Conservation (phyloP, 1,284 basidiomycete genomes). For the Pascua sp. region DNA sequence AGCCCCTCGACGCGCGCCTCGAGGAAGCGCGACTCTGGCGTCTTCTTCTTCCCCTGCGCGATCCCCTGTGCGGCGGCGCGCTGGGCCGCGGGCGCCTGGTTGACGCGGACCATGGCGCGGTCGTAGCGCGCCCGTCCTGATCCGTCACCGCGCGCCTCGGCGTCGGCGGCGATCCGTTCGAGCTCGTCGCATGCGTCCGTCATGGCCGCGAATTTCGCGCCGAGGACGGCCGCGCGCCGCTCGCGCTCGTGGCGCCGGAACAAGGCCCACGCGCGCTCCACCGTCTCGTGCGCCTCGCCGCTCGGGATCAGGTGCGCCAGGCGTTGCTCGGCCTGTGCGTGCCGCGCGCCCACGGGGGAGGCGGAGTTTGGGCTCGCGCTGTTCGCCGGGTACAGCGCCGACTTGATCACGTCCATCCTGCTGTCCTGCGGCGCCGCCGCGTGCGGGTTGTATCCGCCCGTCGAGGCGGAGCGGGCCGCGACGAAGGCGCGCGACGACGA, state of each 20-base stretch:
- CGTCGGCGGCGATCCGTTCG: slow-evolving; percentile 49
- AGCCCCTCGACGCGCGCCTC: slow-evolving; percentile 75
- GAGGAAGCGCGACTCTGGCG: slow-evolving; percentile 61
- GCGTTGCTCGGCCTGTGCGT: slow-evolving; percentile 66
- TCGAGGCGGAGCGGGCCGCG: neutral
- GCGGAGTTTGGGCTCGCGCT: slow-evolving; percentile 45
- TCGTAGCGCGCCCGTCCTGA: slow-evolving; percentile 55
- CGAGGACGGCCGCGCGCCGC: slow-evolving; percentile 62
- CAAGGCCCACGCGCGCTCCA: slow-evolving; percentile 85
- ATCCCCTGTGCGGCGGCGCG: slow-evolving; percentile 11
- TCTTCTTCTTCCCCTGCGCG: slow-evolving; percentile 60
- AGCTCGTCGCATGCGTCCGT: slow-evolving; percentile 74
- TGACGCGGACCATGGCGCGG: slow-evolving; percentile 63
- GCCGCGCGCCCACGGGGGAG: slow-evolving; percentile 75
- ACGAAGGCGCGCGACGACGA: slow-evolving; percentile 5
- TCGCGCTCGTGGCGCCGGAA: slow-evolving; percentile 71
- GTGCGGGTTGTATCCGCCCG: slow-evolving; percentile 13
- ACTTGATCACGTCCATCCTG: slow-evolving; percentile 67
- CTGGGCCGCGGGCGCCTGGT: slow-evolving; percentile 53
- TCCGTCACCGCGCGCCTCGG: neutral
- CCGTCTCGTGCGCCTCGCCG: slow-evolving; percentile 86
- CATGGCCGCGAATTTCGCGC: slow-evolving; percentile 73
- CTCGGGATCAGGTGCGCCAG: slow-evolving; percentile 73
- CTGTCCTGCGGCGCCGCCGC: slow-evolving; percentile 53
- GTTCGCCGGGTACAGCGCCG: slow-evolving; percentile 72